Evolutionary conservation across 306 rosid species (phyloP).

Genomic region (Benincasa hispida): DNA sequence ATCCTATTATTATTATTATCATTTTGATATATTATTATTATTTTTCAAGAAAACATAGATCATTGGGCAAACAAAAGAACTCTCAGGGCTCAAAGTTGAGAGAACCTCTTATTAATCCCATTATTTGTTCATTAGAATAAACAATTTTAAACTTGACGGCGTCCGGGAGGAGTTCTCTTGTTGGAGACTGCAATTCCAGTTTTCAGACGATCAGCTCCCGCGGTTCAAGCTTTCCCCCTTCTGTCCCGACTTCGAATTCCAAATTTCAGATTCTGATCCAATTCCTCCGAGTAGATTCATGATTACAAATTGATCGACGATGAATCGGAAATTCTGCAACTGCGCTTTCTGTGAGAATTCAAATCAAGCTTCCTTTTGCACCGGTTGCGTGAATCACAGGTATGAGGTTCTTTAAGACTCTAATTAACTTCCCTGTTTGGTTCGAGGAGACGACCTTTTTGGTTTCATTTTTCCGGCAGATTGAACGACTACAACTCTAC

Average conservation of each 20-base stretch:
- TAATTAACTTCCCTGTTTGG: neutral
- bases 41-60: too few relatives aligned
- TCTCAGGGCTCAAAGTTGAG: too few relatives aligned
- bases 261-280: neutral
- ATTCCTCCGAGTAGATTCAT: neutral
- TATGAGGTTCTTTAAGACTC: slow-evolving; percentile 4
- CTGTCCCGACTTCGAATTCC: neutral
- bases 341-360: slow-evolving; percentile 76
- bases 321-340: slow-evolving; percentile 34
- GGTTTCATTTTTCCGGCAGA: slow-evolving; percentile 23
- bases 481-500: slow-evolving; percentile 40
- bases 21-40: too few relatives aligned
- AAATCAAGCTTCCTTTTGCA: slow-evolving; percentile 63
- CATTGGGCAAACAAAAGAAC: too few relatives aligned
- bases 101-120: too few relatives aligned
- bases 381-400: slow-evolving; percentile 78
- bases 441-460: neutral
- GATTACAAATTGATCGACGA: slow-evolving; percentile 21
- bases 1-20: too few relatives aligned
- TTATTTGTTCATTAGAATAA: too few relatives aligned
- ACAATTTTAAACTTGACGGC: too few relatives aligned
- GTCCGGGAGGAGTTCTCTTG: too few relatives aligned
- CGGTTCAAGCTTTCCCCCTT: neutral
- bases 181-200: neutral
- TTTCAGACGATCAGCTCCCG: neutral